Evolutionary conservation across 2,329 filamentous ascomycete species (phyloP).

Genomic region (Parastagonospora nodorum): DNA sequence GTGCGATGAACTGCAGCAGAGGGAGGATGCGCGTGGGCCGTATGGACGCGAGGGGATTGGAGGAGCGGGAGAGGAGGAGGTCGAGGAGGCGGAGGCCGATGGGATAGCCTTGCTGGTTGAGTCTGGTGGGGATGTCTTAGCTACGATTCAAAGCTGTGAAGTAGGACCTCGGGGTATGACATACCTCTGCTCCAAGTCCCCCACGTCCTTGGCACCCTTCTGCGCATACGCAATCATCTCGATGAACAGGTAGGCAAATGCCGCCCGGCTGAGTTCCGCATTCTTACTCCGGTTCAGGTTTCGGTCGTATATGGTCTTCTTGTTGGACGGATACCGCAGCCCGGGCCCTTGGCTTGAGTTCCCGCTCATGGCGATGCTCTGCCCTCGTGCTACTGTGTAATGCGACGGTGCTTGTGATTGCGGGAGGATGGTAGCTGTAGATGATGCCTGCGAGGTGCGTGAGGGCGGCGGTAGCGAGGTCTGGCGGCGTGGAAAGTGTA

Average conservation of each 20-base stretch:
- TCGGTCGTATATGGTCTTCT: slow-evolving; percentile 97
- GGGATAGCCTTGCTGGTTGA: slow-evolving; percentile 90
- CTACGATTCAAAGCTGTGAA: neutral
- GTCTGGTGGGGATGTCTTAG: slow-evolving; percentile 54
- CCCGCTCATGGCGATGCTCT: slow-evolving; percentile 30
- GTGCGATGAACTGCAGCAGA: slow-evolving; percentile 93
- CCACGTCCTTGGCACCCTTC: slow-evolving; percentile 84
- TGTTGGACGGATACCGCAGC: slow-evolving; percentile 86
- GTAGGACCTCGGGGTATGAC: slow-evolving; percentile 16
- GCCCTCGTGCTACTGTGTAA: slow-evolving; percentile 9
- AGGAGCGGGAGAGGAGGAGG: slow-evolving; percentile 78
- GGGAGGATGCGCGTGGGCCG: slow-evolving; percentile 87
- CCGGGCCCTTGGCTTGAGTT: slow-evolving; percentile 49
- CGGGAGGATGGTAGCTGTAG: slow-evolving; percentile 6
- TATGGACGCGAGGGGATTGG: slow-evolving; percentile 51
- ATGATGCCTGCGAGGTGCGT: slow-evolving; percentile 5
- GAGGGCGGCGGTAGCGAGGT: slow-evolving; percentile 8
- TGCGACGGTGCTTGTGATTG: slow-evolving; percentile 11
- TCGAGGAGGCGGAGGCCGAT: slow-evolving; percentile 94
- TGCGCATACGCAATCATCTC: slow-evolving; percentile 98
- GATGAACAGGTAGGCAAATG: slow-evolving; percentile 93
- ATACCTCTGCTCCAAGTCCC: slow-evolving; percentile 89
- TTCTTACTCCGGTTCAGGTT: slow-evolving; percentile 89
- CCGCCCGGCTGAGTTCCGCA: slow-evolving; percentile 86
- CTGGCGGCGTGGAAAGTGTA: slow-evolving; percentile 19